Evolutionary conservation across 148 eudicot species (phyloP).

Genomic region (Amaranthus cruentus): DNA sequence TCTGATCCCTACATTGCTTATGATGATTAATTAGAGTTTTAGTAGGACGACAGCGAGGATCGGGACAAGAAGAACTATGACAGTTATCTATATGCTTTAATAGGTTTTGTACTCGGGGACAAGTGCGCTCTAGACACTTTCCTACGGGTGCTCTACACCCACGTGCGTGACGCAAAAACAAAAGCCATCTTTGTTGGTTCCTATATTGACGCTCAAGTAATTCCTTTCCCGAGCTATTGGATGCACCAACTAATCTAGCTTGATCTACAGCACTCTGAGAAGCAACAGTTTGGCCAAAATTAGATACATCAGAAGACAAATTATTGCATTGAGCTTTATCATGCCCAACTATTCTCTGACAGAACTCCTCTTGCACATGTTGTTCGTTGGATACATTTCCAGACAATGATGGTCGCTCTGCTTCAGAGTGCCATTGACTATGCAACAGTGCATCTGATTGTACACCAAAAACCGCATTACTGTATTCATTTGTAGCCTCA

Average conservation of each 20-base stretch:
- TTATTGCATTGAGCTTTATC: conserved; percentile 72
- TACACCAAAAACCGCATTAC: conserved; percentile 39
- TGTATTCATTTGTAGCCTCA: conserved; percentile 52
- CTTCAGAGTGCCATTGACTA: conserved; percentile 51
- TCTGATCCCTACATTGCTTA: conserved; percentile 47
- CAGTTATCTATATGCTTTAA: conserved; percentile 60
- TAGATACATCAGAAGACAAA: conserved; percentile 48
- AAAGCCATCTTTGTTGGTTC: conserved; percentile 80
- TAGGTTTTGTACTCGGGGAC: conserved; percentile 56
- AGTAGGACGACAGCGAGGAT: conserved; percentile 61
- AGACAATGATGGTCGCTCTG: conserved; percentile 37
- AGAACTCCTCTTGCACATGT: conserved; percentile 56
- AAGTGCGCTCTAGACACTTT: conserved; percentile 62
- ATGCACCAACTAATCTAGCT: conserved; percentile 31
- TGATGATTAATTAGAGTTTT: conserved; percentile 48
- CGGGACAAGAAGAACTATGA: conserved; percentile 35
- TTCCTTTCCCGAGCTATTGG: conserved; percentile 31
- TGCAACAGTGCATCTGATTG: conserved; percentile 44
- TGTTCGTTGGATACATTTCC: conserved; percentile 46
- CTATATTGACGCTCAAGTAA: conserved; percentile 51
- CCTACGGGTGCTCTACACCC: conserved; percentile 61
- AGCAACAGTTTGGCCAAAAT: conserved; percentile 34
- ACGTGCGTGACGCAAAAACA: conserved; percentile 83
- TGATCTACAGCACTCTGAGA: conserved; percentile 36
- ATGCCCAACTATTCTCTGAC: conserved; percentile 56